Percentiles rank a stretch among this genome's conserved stretches.
Evolutionary conservation across 2,329 filamentous ascomycete species (phyloP).

Genomic region (Gnomoniopsis smithogilvyi): DNA sequence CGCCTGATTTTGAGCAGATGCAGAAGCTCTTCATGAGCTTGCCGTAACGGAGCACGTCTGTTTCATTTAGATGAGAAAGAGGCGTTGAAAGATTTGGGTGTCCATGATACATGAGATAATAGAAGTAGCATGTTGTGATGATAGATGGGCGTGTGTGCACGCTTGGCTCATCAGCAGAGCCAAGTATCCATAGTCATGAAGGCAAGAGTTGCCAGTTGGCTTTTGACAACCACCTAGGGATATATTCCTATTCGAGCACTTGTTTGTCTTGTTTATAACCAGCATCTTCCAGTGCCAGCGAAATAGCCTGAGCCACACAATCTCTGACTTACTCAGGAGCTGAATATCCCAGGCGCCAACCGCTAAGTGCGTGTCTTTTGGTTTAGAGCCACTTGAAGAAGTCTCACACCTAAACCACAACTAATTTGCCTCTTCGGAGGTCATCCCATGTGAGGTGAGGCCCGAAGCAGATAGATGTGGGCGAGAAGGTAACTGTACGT

Average conservation of each 20-base stretch:
- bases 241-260: not conserved
- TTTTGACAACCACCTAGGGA: not conserved
- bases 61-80: not conserved
- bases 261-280: not conserved
- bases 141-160: too few relatives aligned
- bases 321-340: conserved; percentile 27
- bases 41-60: not conserved
- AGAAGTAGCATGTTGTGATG: too few relatives aligned
- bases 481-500: too few relatives aligned
- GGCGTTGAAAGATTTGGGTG: not conserved
- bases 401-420: too few relatives aligned
- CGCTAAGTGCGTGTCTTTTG: conserved; percentile 48
- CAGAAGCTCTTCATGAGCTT: conserved; percentile 3
- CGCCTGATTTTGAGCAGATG: not conserved
- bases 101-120: not conserved
- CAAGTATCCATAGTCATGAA: not conserved
- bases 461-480: too few relatives aligned
- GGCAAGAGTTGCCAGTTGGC: not conserved
- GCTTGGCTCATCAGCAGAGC: not conserved
- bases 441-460: too few relatives aligned
- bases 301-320: not conserved
- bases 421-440: too few relatives aligned
- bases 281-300: not conserved
- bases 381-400: too few relatives aligned
- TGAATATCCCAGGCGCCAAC: conserved; percentile 52